These are phyloP conservation scores for Gracilaria vermiculophylla DNA, from an alignment of 23 red algal genomes.

Conservation along the genomic window DNA sequence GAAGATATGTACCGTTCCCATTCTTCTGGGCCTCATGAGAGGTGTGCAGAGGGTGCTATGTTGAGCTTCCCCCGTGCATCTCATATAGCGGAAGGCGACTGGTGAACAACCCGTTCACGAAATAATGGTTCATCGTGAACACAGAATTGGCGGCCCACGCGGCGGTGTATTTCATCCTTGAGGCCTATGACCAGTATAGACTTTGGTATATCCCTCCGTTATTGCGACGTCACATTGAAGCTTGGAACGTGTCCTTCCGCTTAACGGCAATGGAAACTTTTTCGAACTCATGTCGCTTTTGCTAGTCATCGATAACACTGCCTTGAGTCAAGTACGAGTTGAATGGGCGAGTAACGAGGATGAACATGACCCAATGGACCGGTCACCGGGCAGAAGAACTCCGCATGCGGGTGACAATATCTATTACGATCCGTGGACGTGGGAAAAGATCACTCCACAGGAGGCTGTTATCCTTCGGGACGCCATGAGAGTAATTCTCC, in stretches of 20 bases:
- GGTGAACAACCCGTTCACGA: neutral
- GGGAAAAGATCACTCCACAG: neutral
- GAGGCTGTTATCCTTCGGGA: neutral
- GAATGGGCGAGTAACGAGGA: neutral
- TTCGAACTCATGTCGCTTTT: neutral
- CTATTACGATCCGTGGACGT: neutral
- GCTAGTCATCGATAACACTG: neutral
- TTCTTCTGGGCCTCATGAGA: neutral
- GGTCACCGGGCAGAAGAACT: neutral
- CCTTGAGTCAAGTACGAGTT: neutral
- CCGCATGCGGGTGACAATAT: neutral
- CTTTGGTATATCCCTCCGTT: too few species aligned
- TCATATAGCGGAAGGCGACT: neutral
- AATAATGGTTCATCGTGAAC: neutral
- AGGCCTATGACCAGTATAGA: too few species aligned
- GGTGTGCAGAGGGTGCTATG: constrained; percentile 5
- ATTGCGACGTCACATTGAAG: too few species aligned
- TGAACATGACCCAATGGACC: neutral
- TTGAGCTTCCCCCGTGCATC: neutral
- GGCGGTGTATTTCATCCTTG: too few species aligned
- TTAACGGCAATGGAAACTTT: neutral
- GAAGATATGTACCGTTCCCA: neutral
- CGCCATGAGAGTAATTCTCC: neutral
- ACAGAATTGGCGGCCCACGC: too few species aligned
- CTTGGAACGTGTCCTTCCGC: too few species aligned